These are phyloP conservation scores for Agarophyton chilense DNA, from an alignment of 23 red algal genomes.

Conservation along the genomic window DNA sequence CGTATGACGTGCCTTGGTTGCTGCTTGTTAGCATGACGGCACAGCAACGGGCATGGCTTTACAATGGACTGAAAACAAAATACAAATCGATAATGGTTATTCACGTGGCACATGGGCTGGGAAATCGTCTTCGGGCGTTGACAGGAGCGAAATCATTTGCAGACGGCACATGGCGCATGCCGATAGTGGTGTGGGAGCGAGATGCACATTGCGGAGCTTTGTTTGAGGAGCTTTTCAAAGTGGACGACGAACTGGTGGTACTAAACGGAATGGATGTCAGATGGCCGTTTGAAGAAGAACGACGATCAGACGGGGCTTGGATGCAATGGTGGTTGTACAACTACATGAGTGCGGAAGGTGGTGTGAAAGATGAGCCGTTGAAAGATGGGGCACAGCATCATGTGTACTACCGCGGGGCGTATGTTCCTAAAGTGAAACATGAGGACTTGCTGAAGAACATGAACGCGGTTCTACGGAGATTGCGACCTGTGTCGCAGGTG, in stretches of 20 bases:
- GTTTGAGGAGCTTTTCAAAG: constrained; percentile 69
- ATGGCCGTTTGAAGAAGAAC: constrained; percentile 11
- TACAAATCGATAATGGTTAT: constrained; percentile 25
- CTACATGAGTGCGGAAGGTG: constrained; percentile 55
- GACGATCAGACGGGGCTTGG: constrained; percentile 24
- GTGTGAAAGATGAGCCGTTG: constrained; percentile 48
- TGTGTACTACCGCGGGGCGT: constrained; percentile 69
- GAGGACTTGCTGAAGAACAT: not conserved
- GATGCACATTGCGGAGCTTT: constrained; percentile 58
- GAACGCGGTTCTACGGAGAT: constrained; percentile 42
- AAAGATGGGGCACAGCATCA: no score
- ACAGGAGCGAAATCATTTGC: constrained; percentile 45
- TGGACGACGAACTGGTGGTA: constrained; percentile 16
- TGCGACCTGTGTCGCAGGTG: constrained; percentile 34
- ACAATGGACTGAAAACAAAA: no score
- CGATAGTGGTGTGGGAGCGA: constrained; percentile 62
- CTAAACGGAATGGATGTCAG: not conserved
- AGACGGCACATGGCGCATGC: constrained; percentile 13
- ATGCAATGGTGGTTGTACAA: constrained; percentile 54
- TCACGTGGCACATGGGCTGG: constrained; percentile 72
- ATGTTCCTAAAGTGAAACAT: constrained; percentile 29
- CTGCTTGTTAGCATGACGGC: constrained; percentile 23
- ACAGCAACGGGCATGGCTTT: not conserved
- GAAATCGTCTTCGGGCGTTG: constrained; percentile 59
- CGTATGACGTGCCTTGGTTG: no score